phyloP scores from a whole-genome alignment of 495 filamentous ascomycete genomes.

The Trichodelitschia bisporula region DNA sequence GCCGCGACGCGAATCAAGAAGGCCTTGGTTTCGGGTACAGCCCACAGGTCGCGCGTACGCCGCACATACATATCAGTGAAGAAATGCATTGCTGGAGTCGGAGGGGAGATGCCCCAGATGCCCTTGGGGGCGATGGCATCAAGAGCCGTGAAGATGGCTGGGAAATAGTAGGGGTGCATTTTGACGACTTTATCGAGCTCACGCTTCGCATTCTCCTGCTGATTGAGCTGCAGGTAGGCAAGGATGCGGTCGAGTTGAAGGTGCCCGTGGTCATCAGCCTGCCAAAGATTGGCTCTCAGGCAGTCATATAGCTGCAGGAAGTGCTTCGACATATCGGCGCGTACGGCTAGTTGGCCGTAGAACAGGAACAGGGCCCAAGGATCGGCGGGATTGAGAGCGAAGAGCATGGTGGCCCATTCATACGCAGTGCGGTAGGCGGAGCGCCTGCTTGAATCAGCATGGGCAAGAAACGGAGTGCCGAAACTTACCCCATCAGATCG shows the following conservation, averaged over 20 bases:
- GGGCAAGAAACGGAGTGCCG: too few relatives aligned
- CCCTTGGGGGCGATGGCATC: slow-evolving; percentile 42
- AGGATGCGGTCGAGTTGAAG: slow-evolving; percentile 7
- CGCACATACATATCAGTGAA: slow-evolving; percentile 56
- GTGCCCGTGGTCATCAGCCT: slow-evolving; percentile 7
- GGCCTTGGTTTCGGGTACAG: slow-evolving; percentile 42
- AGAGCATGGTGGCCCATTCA: slow-evolving; percentile 73
- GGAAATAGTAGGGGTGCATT: slow-evolving; percentile 58
- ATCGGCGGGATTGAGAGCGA: slow-evolving; percentile 55
- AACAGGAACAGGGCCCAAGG: slow-evolving; percentile 58
- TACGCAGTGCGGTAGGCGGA: slow-evolving; percentile 84
- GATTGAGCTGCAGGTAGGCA: slow-evolving; percentile 47
- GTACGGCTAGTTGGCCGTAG: slow-evolving; percentile 63
- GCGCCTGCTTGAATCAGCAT: slow-evolving; percentile 57
- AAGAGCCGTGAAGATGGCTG: slow-evolving; percentile 46
- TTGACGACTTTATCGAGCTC: slow-evolving; percentile 40
- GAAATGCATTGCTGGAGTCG: slow-evolving; percentile 41
- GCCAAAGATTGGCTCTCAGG: slow-evolving; percentile 5
- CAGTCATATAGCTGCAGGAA: slow-evolving; percentile 37
- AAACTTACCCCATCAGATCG: too few relatives aligned
- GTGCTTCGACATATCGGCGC: slow-evolving; percentile 49
- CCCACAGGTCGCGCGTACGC: slow-evolving; percentile 75
- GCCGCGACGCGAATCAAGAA: slow-evolving; percentile 51
- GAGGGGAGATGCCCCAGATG: slow-evolving; percentile 59
- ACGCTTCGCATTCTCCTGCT: slow-evolving; percentile 34